Evolutionary conservation across 345 rosid genomes (phyloP), one percentile per base, ranked within the genome.

Genomic region (Physaria fendleri): DNA sequence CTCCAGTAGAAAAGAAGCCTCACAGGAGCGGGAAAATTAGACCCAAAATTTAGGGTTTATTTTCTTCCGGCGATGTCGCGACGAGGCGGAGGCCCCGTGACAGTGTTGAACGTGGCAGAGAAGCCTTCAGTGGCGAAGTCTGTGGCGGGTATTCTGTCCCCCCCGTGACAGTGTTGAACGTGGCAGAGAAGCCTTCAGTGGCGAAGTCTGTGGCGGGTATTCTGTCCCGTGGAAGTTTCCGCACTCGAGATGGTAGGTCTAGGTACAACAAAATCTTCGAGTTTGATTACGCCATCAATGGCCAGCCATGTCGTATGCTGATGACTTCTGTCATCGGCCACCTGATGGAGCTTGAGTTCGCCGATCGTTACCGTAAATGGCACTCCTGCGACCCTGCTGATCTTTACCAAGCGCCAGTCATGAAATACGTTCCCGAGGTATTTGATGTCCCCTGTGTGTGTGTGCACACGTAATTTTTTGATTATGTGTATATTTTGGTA

Each of bases 181-280:
- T 92, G 76, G 98, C 98, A 69, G 98, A 92, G 85, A 92, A 92
- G 76, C 98, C 98, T 13, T 92, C 94, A n/a, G 98, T 92, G 67
- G 98, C 98, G 69, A 92, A 92, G 69, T 77, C 97, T 25, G 97
- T 92, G 44, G 80, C 97, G 13, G 71, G 73, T 17, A 75, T 88
- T 38, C 76, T 92, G 3, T 88, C 98, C 4, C 64, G 90, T 53
- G 83, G 75, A 74, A 86, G 79, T 32, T 62, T 75, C 49, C 81
- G 87, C 47, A 74, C 79, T 61, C 83, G 98, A 20, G 97, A 92
- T 0, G 98, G 98, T 30, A 83, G 94, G 66, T 92, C 97, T 34
- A 85, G 97, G 16, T 88, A 84, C 80, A 92, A 92, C 79, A 88
- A 77, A 76, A 78, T 92, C 59, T 92, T 84, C 69, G 95, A 92